Percentiles rank a stretch among this genome's conserved stretches.
These are phyloP conservation scores for Leccinum olivaceopallidum DNA, from an alignment of 768 basidiomycete genomes.

Conservation along the genomic window DNA sequence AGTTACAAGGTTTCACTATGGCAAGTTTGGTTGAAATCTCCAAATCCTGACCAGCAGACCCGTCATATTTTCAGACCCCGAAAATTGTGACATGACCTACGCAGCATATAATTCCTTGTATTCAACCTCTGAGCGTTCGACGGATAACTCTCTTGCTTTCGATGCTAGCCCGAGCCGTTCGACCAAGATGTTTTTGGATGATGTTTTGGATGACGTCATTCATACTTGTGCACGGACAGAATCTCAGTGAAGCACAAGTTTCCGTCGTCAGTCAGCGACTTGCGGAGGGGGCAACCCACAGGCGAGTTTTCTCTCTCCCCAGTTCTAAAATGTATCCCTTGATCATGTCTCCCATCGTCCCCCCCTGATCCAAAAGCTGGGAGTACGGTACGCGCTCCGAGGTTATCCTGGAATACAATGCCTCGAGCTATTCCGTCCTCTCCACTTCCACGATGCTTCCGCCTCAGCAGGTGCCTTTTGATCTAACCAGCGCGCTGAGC, in stretches of 20 bases:
- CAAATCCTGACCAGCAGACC: neutral
- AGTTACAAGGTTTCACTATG: neutral
- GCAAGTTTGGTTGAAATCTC: neutral
- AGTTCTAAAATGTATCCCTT: neutral
- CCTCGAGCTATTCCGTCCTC: constrained; percentile 47
- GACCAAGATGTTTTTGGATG: neutral
- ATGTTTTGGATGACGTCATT: constrained; percentile 7
- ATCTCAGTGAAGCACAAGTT: constrained; percentile 37
- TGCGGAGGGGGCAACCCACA: constrained; percentile 42
- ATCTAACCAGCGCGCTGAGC: constrained; percentile 37
- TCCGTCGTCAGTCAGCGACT: constrained; percentile 37
- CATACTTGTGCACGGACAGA: constrained; percentile 30
- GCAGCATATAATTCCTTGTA: neutral
- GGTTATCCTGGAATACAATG: constrained; percentile 51
- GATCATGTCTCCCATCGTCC: neutral
- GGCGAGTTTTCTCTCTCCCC: constrained; percentile 27
- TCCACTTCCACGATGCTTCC: constrained; percentile 30
- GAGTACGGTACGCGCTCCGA: constrained; percentile 52
- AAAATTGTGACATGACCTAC: neutral
- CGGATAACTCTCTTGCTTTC: neutral
- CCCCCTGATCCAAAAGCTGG: constrained; percentile 41
- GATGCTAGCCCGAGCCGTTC: constrained; percentile 2
- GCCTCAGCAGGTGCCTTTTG: constrained; percentile 22
- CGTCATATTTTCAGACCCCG: neutral
- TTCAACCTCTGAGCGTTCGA: neutral